phyloP scores from a whole-genome alignment of 2,329 filamentous ascomycete genomes.

The Uncinocarpus reesii region DNA sequence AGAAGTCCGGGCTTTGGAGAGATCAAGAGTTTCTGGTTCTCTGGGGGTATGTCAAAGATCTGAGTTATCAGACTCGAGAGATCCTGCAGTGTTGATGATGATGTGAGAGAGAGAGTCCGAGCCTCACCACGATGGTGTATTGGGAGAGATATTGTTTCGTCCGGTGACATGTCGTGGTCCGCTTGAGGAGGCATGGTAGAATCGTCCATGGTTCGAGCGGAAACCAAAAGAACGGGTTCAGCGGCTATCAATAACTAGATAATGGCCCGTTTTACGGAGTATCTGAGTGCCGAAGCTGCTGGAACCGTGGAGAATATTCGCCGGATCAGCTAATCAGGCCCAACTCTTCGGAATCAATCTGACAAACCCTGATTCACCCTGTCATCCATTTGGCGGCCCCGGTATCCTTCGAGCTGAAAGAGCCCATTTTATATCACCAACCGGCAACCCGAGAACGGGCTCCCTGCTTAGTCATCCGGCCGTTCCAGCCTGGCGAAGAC shows the following conservation, averaged over 20 bases:
- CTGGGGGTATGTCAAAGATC: conserved; percentile 30
- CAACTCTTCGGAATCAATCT: no score
- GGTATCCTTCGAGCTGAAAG: no score
- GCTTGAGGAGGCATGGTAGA: no score
- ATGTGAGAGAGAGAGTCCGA: conserved; percentile 40
- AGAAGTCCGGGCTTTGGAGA: conserved; percentile 39
- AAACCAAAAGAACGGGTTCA: no score
- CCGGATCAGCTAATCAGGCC: conserved; percentile 7
- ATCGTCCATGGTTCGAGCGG: neutral
- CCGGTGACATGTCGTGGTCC: neutral
- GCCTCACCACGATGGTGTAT: conserved; percentile 47
- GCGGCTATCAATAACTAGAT: no score
- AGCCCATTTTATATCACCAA: no score
- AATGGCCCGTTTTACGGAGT: neutral
- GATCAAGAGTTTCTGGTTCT: conserved; percentile 39
- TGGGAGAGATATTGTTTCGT: conserved; percentile 28
- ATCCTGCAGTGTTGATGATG: conserved; percentile 43
- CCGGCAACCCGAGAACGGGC: no score
- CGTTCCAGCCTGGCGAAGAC: no score
- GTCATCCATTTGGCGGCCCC: no score
- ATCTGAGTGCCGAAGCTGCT: neutral
- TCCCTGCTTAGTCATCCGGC: no score
- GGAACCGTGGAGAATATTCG: conserved; percentile 6
- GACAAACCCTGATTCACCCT: no score
- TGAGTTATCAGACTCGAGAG: conserved; percentile 29